These are phyloP conservation scores for Beverwykella pulmonaria DNA, from an alignment of 495 filamentous ascomycete species.

Conservation along the genomic window DNA sequence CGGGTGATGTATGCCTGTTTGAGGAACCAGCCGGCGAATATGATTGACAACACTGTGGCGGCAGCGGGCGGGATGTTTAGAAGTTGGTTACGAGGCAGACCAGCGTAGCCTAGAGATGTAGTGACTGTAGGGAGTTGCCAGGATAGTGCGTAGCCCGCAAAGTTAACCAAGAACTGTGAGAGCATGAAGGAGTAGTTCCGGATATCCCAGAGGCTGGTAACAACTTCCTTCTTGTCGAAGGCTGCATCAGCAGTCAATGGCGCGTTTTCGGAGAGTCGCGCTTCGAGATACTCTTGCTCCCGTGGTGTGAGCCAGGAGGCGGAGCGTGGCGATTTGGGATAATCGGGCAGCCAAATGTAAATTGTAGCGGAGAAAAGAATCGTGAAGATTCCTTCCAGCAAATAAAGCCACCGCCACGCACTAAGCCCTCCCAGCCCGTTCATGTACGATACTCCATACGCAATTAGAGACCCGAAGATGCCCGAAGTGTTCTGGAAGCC, in stretches of 20 bases:
- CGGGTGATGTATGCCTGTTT: constrained; percentile 28
- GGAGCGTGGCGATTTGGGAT: background rate
- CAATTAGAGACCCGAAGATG: constrained; percentile 45
- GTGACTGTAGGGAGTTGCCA: constrained; percentile 45
- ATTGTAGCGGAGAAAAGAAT: constrained; percentile 45
- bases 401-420: constrained; percentile 50
- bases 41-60: constrained; percentile 36
- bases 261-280: constrained; percentile 48
- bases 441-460: constrained; percentile 46
- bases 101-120: constrained; percentile 44
- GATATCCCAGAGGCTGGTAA: constrained; percentile 44
- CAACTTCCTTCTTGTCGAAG: constrained; percentile 46
- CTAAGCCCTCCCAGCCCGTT: constrained; percentile 41
- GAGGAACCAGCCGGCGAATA: constrained; percentile 35
- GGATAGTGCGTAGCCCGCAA: constrained; percentile 42
- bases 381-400: constrained; percentile 48
- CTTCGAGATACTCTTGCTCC: constrained; percentile 50
- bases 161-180: constrained; percentile 42
- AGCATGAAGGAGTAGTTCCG: constrained; percentile 44
- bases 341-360: constrained; percentile 41
- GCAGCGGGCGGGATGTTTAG: constrained; percentile 44
- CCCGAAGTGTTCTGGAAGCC: constrained; percentile 41
- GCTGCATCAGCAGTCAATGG: constrained; percentile 44
- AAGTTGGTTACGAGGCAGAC: constrained; percentile 44
- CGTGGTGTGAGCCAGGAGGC: constrained; percentile 46